These are phyloP conservation scores for Mycena galericulata DNA, from an alignment of 768 basidiomycete genomes.

Conservation along the genomic window DNA sequence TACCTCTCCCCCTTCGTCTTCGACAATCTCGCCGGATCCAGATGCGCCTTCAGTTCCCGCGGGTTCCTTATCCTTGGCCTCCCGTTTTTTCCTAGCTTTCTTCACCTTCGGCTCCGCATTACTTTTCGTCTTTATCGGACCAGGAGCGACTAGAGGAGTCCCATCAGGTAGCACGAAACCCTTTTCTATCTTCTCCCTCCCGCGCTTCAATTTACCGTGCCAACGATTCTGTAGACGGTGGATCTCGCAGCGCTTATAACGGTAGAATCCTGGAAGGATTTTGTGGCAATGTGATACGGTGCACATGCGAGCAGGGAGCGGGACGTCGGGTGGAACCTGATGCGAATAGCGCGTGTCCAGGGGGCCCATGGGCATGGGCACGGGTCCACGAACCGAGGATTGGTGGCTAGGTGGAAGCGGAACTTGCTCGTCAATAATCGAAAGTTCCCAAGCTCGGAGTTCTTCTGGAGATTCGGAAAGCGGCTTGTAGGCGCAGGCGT, in stretches of 20 bases:
- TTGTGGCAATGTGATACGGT: slow-evolving; percentile 69
- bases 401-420: slow-evolving; percentile 31
- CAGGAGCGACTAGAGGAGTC: slow-evolving; percentile 25
- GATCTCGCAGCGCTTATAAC: slow-evolving; percentile 66
- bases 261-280: slow-evolving; percentile 59
- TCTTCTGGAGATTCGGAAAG: slow-evolving; percentile 51
- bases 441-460: slow-evolving; percentile 49
- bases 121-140: slow-evolving; percentile 19
- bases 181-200: slow-evolving; percentile 62
- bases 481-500: slow-evolving; percentile 39
- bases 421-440: slow-evolving; percentile 48
- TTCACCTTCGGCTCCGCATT: slow-evolving; percentile 25
- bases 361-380: slow-evolving; percentile 7
- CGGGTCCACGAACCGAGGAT: neutral
- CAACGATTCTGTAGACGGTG: slow-evolving; percentile 68
- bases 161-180: slow-evolving; percentile 41
- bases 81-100: slow-evolving; percentile 19
- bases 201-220: slow-evolving; percentile 64
- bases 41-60: neutral
- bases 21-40: neutral
- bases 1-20: neutral
- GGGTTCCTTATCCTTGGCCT: neutral
- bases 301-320: slow-evolving; percentile 60
- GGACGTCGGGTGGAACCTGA: neutral
- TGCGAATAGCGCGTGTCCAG: slow-evolving; percentile 3